phyloP scores from a whole-genome alignment of 371 early-diverging fungal species.

The Rhizopus sp. region DNA sequence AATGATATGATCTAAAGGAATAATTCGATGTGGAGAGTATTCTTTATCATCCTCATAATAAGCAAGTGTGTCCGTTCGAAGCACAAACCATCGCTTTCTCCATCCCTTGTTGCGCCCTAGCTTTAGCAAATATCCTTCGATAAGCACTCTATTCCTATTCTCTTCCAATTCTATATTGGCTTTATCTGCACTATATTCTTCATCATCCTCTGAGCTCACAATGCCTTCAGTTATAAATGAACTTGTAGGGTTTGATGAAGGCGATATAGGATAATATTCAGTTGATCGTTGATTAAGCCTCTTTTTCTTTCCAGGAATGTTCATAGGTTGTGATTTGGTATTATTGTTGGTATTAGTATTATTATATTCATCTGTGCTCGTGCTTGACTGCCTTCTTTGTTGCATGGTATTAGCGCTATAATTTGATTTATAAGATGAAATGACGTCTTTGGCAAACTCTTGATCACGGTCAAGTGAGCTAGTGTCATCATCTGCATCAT shows the following conservation, averaged over 20 bases:
- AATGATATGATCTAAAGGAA: constrained; percentile 68
- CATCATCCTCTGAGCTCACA: constrained; percentile 54
- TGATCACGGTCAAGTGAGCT: constrained; percentile 50
- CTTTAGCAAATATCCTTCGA: constrained; percentile 74
- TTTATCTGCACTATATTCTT: constrained; percentile 37
- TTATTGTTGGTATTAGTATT: neutral
- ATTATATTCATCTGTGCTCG: constrained; percentile 4
- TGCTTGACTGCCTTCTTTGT: constrained; percentile 22
- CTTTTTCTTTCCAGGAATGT: constrained; percentile 17
- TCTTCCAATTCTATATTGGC: constrained; percentile 43
- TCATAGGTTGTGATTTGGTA: constrained; percentile 15
- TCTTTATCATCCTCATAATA: constrained; percentile 82
- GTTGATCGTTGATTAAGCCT: neutral
- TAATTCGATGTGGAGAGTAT: constrained; percentile 73
- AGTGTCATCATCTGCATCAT: constrained; percentile 53
- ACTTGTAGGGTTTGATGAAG: constrained; percentile 37
- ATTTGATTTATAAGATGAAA: constrained; percentile 40
- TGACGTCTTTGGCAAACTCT: constrained; percentile 48
- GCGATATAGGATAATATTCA: constrained; percentile 47
- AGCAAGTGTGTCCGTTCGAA: constrained; percentile 72
- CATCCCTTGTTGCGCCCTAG: constrained; percentile 75
- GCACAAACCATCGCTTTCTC: constrained; percentile 87
- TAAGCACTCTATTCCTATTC: constrained; percentile 52
- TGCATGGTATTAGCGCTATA: constrained; percentile 21
- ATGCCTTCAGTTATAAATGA: constrained; percentile 38